Conservation (phyloP, 23 red algal genomes). For the Pyropia yezoensis region DNA sequence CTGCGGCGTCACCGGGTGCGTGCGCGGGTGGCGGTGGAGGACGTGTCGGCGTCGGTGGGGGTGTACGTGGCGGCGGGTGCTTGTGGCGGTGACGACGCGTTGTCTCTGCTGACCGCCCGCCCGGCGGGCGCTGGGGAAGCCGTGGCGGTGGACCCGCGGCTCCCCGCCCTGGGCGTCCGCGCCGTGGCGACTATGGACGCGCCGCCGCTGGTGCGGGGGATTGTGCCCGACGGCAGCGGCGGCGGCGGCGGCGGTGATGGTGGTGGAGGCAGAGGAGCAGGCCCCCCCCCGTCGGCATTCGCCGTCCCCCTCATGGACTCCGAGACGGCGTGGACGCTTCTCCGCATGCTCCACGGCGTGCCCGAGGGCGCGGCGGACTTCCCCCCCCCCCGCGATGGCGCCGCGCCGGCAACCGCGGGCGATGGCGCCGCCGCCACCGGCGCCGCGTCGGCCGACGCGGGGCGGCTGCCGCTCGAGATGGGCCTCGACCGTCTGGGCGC, state of each 20-base stretch:
- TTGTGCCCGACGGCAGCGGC: background rate
- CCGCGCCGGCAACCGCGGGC: too few relatives aligned
- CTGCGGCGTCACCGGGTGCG: slow-evolving; percentile 46
- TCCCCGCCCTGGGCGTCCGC: background rate
- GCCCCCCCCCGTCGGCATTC: background rate
- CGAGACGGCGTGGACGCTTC: slow-evolving; percentile 13
- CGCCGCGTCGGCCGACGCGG: background rate
- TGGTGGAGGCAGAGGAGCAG: slow-evolving; percentile 7
- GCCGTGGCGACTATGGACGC: background rate
- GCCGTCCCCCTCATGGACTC: background rate
- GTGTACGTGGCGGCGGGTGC: slow-evolving; percentile 9
- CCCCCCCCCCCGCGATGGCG: background rate
- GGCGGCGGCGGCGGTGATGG: slow-evolving; percentile 6
- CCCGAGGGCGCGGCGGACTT: slow-evolving; percentile 40
- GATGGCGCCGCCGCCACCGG: too few relatives aligned
- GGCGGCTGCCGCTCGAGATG: slow-evolving; percentile 61
- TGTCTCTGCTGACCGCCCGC: background rate
- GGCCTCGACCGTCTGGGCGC: slow-evolving; percentile 62
- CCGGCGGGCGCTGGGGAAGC: background rate
- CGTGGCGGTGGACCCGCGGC: slow-evolving; percentile 11
- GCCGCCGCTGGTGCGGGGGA: slow-evolving; percentile 1
- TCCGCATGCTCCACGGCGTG: slow-evolving; percentile 55
- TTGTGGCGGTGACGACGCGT: background rate
- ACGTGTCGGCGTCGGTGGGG: slow-evolving; percentile 3
- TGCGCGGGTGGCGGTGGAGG: slow-evolving; percentile 24